Evolutionary conservation across 352 stramenopile species (phyloP), one percentile per base, ranked within the genome.

Genomic region (Sclerospora graminicola): DNA sequence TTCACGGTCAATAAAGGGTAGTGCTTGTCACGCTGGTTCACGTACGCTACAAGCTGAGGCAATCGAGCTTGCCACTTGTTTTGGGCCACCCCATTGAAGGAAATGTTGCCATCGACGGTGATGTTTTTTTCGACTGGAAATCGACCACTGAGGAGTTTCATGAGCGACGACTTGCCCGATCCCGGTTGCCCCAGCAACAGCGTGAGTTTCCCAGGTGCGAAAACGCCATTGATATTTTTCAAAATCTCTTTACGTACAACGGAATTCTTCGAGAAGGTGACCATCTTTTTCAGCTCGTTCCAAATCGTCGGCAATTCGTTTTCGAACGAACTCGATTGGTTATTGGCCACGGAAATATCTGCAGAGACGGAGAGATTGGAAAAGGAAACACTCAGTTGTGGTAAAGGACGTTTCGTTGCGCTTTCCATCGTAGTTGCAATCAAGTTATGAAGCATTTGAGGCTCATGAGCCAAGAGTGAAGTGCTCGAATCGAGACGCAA

Each of bases 341-440:
- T 36, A 15, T 69, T 15, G 1, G 39, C 45, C 28, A 63, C 47
- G 11, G 61, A 29, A 8, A 66, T 46, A 37, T 66, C 56, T 3
- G 66, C 66, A 0, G 48, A 45, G 35, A 73, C 27, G 8, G 63
- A 69, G 7, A 79, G 39, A 42, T 73, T 53, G n/a, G 45, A 54
- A 49, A 79, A 74, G 8, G 60, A 63, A n/a, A 79, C 54, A 18
- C 75, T 60, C 45, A 69, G 58, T 33, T 70, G 60, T 10, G 66
- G 66, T 51, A 79, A 54, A 5, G 41, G 48, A 1, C 51, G 44
- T 9, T 62, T 54, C 11, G 65, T 30, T 4, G 66, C 52, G 8
- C 38, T 37, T n/a, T 56, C 56, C 24, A 72, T 34, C 36, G 53
- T 63, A 13, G 36, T 19, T 19, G 60, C 54, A 9, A 72, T 24